These are phyloP conservation scores for Phylloporus sp. DNA, from an alignment of 768 basidiomycete genomes.

Conservation along the genomic window DNA sequence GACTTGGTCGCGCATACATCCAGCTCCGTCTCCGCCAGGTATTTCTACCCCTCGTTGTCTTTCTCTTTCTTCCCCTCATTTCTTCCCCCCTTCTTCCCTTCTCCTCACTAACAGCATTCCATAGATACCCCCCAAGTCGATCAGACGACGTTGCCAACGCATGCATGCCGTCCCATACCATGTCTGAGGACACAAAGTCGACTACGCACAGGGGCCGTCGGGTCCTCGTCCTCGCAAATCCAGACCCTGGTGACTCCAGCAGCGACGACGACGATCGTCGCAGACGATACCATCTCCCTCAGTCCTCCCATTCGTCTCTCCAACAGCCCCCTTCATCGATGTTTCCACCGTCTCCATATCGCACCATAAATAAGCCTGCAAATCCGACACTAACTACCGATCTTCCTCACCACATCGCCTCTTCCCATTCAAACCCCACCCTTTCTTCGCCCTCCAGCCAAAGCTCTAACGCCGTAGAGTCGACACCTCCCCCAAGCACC, in stretches of 20 bases:
- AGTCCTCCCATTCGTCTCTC: conserved; percentile 23
- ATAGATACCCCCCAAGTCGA: conserved; percentile 7
- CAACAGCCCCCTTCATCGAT: conserved; percentile 26
- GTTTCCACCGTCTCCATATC: conserved; percentile 17
- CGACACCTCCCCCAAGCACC: conserved; percentile 68
- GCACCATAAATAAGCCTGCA: conserved; percentile 14
- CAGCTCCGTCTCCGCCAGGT: conserved; percentile 19
- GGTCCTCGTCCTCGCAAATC: conserved; percentile 58
- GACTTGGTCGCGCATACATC: conserved; percentile 26
- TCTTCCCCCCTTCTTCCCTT: not conserved
- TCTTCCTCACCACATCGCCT: conserved; percentile 30
- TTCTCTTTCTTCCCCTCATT: not conserved
- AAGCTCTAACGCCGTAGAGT: conserved; percentile 56
- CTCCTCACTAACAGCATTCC: not conserved
- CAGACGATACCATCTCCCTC: conserved; percentile 10
- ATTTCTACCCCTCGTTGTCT: conserved; percentile 6
- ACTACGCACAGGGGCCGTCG: conserved; percentile 32
- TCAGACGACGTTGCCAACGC: conserved; percentile 27
- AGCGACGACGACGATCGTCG: conserved; percentile 35
- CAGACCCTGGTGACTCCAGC: conserved; percentile 45
- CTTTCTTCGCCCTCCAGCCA: conserved; percentile 68
- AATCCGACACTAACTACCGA: conserved; percentile 35
- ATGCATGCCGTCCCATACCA: conserved; percentile 34
- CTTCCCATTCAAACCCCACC: conserved; percentile 47
- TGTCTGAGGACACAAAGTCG: conserved; percentile 59